These are phyloP conservation scores for Fusarium sp. DNA, from an alignment of 2,329 filamentous ascomycete genomes.

Conservation along the genomic window DNA sequence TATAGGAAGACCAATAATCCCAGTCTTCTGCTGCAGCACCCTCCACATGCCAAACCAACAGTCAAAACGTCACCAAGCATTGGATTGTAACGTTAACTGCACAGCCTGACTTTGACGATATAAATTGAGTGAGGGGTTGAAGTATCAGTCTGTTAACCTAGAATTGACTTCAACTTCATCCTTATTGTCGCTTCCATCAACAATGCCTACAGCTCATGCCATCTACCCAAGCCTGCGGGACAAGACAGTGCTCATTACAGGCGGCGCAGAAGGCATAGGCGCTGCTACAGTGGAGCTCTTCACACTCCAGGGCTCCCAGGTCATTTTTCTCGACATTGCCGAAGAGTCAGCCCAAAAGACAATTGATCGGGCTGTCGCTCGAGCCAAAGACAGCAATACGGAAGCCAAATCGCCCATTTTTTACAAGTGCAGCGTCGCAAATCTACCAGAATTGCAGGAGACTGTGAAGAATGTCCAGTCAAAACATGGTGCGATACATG, in stretches of 20 bases:
- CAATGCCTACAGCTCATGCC: conserved; percentile 39
- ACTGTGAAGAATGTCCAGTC: conserved; percentile 50
- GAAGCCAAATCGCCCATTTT: conserved; percentile 49
- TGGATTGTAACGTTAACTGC: neutral
- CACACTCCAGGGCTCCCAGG: conserved; percentile 56
- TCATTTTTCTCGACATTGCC: conserved; percentile 57
- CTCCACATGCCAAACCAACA: neutral
- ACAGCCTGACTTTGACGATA: neutral
- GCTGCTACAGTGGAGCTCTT: conserved; percentile 58
- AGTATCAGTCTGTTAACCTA: neutral
- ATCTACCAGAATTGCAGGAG: conserved; percentile 49
- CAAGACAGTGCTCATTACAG: conserved; percentile 57
- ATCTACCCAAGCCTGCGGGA: conserved; percentile 56
- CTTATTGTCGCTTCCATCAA: neutral
- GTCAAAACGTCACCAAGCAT: neutral
- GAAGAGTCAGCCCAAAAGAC: conserved; percentile 44
- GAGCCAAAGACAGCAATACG: conserved; percentile 20
- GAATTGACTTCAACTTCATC: neutral
- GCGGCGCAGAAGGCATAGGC: conserved; percentile 61
- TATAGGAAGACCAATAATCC: neutral
- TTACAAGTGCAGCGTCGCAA: conserved; percentile 56
- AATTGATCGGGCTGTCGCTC: conserved; percentile 38
- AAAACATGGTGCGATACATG: conserved; percentile 66
- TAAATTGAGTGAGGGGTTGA: neutral
- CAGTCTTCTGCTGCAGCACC: neutral